phyloP scores from a whole-genome alignment of 352 stramenopile species.

The Blastocystis sp. region DNA sequence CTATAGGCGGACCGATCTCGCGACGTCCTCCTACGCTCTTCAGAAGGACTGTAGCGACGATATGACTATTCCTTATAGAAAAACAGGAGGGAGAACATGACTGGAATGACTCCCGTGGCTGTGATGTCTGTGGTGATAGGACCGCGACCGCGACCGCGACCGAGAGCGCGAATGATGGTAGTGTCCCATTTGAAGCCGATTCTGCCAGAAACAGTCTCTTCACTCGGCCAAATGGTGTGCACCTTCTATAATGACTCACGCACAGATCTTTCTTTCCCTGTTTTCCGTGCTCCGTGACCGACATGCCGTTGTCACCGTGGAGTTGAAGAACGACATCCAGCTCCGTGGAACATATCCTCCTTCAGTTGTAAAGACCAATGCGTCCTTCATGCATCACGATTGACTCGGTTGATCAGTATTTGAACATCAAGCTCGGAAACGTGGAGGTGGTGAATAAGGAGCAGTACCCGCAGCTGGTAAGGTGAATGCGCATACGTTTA shows the following conservation, averaged over 20 bases:
- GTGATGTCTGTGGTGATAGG: not conserved
- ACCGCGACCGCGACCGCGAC: slow-evolving; percentile 14
- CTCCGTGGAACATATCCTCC: slow-evolving; percentile 70
- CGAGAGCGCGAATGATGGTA: slow-evolving; percentile 28
- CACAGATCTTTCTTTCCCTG: slow-evolving; percentile 68
- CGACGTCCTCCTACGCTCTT: not conserved
- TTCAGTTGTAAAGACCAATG: not conserved
- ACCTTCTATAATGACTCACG: not conserved
- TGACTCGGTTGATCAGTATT: slow-evolving; percentile 96
- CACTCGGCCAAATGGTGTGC: not conserved
- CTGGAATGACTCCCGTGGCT: not conserved
- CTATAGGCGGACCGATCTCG: not conserved
- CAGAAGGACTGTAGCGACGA: not conserved
- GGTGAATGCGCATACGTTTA: slow-evolving; percentile 22
- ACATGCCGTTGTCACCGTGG: slow-evolving; percentile 82
- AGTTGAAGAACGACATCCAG: slow-evolving; percentile 96
- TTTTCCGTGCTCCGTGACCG: slow-evolving; percentile 39
- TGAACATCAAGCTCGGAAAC: slow-evolving; percentile 96
- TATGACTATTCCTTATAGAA: not conserved
- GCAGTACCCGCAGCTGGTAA: slow-evolving; percentile 91
- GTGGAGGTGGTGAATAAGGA: slow-evolving; percentile 90
- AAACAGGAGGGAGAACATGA: not conserved
- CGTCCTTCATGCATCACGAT: slow-evolving; percentile 87
- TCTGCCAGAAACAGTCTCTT: not conserved
- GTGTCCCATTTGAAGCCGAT: not conserved